These are phyloP conservation scores for Oryza glaberrima DNA, from an alignment of 176 grass and related monocot species.

Conservation along the genomic window DNA sequence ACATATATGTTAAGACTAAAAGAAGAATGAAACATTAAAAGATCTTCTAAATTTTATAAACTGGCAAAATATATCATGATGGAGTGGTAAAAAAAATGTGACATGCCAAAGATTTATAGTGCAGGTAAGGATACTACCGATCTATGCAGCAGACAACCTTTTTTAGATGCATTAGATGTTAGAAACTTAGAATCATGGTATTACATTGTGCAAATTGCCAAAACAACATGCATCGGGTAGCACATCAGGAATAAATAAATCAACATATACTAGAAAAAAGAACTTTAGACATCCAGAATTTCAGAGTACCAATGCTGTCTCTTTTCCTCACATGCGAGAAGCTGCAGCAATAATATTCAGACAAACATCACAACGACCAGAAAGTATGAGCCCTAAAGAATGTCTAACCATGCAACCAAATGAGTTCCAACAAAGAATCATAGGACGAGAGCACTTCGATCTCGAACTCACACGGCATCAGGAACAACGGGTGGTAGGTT, in stretches of 20 bases:
- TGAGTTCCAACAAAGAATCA: neutral
- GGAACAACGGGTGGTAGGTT: neutral
- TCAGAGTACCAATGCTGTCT: neutral
- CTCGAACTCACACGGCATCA: neutral
- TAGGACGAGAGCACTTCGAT: neutral
- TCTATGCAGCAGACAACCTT: neutral
- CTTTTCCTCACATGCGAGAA: neutral
- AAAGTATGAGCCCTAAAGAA: neutral
- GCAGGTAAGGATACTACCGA: neutral
- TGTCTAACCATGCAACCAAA: neutral
- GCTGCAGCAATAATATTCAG: conserved; percentile 17
- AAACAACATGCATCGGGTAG: neutral
- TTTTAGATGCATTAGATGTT: neutral
- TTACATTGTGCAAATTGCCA: neutral
- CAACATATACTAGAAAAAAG: neutral
- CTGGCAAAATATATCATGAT: neutral
- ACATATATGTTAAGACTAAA: neutral
- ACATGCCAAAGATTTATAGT: no score
- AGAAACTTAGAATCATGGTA: neutral
- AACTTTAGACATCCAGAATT: neutral
- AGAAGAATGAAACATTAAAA: neutral
- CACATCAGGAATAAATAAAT: neutral
- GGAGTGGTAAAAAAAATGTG: neutral
- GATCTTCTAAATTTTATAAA: neutral
- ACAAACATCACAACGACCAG: neutral